Base-by-base conservation (phyloP, 352 stramenopile genomes). In the Phytophthora boehmeriae region DNA sequence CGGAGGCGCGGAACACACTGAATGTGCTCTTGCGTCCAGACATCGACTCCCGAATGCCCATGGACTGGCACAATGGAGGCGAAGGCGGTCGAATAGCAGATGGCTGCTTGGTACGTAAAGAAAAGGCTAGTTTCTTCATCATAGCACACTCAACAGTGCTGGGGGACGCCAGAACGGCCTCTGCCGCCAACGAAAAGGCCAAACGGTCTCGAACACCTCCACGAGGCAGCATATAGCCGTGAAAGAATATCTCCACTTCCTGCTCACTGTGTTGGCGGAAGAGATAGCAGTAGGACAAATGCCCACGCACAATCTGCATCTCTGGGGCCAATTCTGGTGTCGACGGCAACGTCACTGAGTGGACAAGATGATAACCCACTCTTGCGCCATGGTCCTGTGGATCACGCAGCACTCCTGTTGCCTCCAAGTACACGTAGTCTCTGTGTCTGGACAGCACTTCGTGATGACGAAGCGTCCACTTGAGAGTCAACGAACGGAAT, bases 121-220 rank as follows among this genome's bases (percentile, higher is more conserved):
- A 81, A 46, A 83, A 88, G 55, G 78, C 71, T 41, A 91, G 60
- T 54, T 91, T 91, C 66, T 89, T 89, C 71, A 91, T 86, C 66
- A 83, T 75, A 8, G 79, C 77, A 48, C 74, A 83, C 71, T 91
- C 55, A 62, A 80, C 34, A 35, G 59, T 62, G 38, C 63, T 75
- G 10, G 76, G 68, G 4, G 71, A 79, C 8, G 63, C 64, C 23
- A 84, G 44, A 46, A 84, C 65, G 22, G 77, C 68, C 25, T 89
- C 76, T 1, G 80, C 71, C 1, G 69, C 82, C 28, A 91, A 35
- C 13, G 64, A 68, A 38, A 87, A 66, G 16, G 71, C 68, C 17
- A 78, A 35, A 16, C 76, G 73, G 45, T 89, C 78, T 20, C 76
- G 76, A 14, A 71, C 76, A 23, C 71, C 77, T 16, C 82, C 79